A percentile compares a stretch with the other conserved stretches of the same genome.
phyloP scores from a whole-genome alignment of 176 grass and related monocot genomes.

The Triticum monococcum region DNA sequence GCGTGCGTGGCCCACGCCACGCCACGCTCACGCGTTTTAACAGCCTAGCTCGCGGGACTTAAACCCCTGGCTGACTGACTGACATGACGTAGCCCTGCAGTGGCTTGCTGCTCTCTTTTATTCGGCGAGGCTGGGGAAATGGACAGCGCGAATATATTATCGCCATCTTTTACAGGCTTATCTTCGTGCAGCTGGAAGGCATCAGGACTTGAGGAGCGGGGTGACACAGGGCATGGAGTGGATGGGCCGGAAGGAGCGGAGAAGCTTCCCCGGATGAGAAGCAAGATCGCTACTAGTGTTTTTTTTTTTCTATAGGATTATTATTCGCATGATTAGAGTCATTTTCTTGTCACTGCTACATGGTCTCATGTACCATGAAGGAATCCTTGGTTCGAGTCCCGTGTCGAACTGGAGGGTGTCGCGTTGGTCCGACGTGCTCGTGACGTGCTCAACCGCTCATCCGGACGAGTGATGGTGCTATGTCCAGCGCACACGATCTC shows the following conservation, averaged over 20 bases:
- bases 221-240: background rate
- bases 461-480: background rate
- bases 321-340: background rate
- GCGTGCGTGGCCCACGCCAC: too few relatives aligned
- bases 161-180: background rate
- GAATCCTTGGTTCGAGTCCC: background rate
- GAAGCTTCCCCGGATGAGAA: slow-evolving; percentile 45
- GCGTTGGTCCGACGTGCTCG: slow-evolving; percentile 7
- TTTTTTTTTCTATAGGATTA: background rate
- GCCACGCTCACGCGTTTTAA: slow-evolving; percentile 56
- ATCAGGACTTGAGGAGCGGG: slow-evolving; percentile 3
- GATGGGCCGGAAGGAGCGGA: slow-evolving; percentile 32
- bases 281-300: background rate
- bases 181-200: slow-evolving; percentile 54
- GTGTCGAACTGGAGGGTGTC: background rate
- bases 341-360: background rate
- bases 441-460: background rate
- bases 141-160: slow-evolving; percentile 15
- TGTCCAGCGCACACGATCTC: background rate
- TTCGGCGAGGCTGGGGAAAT: slow-evolving; percentile 11
- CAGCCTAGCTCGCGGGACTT: slow-evolving; percentile 47
- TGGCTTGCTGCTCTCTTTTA: background rate
- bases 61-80: background rate
- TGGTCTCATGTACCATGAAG: background rate
- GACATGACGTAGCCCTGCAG: background rate